These are phyloP conservation scores for Pichia sp. DNA, from an alignment of 1,139 yeast species.

Conservation along the genomic window DNA sequence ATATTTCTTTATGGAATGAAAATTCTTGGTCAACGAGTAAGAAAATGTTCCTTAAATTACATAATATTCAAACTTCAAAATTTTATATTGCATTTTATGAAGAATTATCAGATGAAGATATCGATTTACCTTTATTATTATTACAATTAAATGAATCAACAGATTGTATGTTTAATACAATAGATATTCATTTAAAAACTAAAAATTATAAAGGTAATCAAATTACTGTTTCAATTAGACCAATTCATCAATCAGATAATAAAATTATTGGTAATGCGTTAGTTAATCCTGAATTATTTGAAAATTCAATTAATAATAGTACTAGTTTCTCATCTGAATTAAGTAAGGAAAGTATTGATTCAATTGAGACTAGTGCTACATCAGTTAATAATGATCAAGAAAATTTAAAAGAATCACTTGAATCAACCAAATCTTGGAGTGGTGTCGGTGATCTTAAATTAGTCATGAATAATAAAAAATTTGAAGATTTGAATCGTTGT, in stretches of 20 bases:
- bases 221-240: slow-evolving; percentile 15
- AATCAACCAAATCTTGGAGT: slow-evolving; percentile 7
- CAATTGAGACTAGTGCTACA: slow-evolving; percentile 4
- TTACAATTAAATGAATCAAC: slow-evolving; percentile 9
- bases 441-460: slow-evolving; percentile 11
- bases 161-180: slow-evolving; percentile 18
- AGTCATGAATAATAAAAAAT: slow-evolving; percentile 4
- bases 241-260: slow-evolving; percentile 7
- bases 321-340: slow-evolving; percentile 9
- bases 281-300: slow-evolving; percentile 8
- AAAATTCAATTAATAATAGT: slow-evolving; percentile 2
- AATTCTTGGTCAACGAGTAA: slow-evolving; percentile 21
- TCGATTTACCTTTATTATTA: slow-evolving; percentile 2
- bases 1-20: slow-evolving; percentile 21
- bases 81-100: slow-evolving; percentile 11
- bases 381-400: neutral
- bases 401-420: neutral
- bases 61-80: neutral
- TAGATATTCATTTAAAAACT: slow-evolving; percentile 24
- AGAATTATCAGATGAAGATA: neutral
- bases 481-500: slow-evolving; percentile 15
- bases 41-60: slow-evolving; percentile 1
- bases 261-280: slow-evolving; percentile 10
- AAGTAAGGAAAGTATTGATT: slow-evolving; percentile 4
- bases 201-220: slow-evolving; percentile 19